Evolutionary conservation across 2,329 filamentous ascomycete species (phyloP), one percentile per base, ranked within the genome.

Genomic region (Proliferodiscus dingleyae): DNA sequence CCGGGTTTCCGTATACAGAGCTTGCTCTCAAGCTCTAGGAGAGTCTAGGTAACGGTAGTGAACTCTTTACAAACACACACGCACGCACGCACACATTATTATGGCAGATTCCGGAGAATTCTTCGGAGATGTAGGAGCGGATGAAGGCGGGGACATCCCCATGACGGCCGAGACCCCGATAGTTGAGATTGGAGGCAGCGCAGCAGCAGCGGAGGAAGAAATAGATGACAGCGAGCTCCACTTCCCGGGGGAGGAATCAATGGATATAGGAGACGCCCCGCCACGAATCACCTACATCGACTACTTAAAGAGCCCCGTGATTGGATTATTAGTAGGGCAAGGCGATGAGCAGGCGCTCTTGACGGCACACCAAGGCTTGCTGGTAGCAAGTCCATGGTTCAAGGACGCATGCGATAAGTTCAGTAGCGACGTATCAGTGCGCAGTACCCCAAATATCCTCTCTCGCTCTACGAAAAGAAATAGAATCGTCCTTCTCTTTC

Each of bases 341-440:
- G 81, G 74, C 45, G 78, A 80, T 4, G 64, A 68, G 2, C 73
- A 78, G 57, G 81, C 79, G 8, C 72, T 81, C 24, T 75, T 96
- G 47, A 83, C 80, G 19, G 88, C 88, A 5, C 90, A 96, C 65
- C 85, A 95, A 68, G 82, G 73, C 3, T 75, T 96, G 21, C 73
- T 97, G 28, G 61, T 70, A 9, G 77, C 83, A 63, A 91, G 87
- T 34, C 87, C 89, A 0, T 89, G 77, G 65, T 88, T 96, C 61
- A 71, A 73, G 9, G 75, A 81, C 18, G 71, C 77, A 5, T 81
- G 83, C 61, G 71, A 74, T 9, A 66, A 75, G 40, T 85, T 89
- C 60, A 71, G 71, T 37, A 73, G 79, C 24, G 77, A 80, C 42
- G 74, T 74, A 38, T 75, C 74, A 47, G 84, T 86, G 67, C 52